Evolutionary conservation across 2,329 filamentous ascomycete species (phyloP).

Genomic region (Colletotrichum coccodes): DNA sequence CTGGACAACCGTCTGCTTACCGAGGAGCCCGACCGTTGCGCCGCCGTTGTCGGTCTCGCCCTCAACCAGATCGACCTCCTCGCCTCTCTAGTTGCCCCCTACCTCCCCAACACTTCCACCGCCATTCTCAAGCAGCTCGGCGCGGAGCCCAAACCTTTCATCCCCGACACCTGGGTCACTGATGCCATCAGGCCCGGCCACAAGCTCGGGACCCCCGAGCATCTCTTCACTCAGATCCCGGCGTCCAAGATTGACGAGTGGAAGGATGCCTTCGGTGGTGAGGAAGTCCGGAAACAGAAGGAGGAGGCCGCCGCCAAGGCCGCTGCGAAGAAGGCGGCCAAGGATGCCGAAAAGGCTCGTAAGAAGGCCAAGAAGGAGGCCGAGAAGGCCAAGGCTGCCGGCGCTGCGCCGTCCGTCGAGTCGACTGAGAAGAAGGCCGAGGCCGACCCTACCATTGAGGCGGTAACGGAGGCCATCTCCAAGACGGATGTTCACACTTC

Average conservation of each 20-base stretch:
- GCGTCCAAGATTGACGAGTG: conserved; percentile 85
- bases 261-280: conserved; percentile 78
- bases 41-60: conserved; percentile 77
- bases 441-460: conserved; percentile 38
- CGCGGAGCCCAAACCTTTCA: conserved; percentile 58
- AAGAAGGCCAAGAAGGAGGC: conserved; percentile 53
- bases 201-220: conserved; percentile 81
- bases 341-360: conserved; percentile 61
- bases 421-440: conserved; percentile 37
- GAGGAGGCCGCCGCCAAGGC: conserved; percentile 63
- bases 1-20: conserved; percentile 65
- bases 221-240: conserved; percentile 86
- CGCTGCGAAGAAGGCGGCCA: conserved; percentile 61
- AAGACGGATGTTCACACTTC: conserved; percentile 40
- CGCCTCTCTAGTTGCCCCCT: conserved; percentile 81
- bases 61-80: conserved; percentile 87
- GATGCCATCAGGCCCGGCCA: conserved; percentile 76
- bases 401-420: conserved; percentile 32
- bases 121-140: conserved; percentile 84
- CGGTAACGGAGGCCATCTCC: conserved; percentile 38
- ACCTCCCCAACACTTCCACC: conserved; percentile 82
- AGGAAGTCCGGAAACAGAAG: conserved; percentile 75
- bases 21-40: conserved; percentile 64
- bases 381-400: conserved; percentile 23
- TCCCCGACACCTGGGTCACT: conserved; percentile 74